Base-by-base conservation (phyloP, 163 green algal species). In the Chloromonas sp. region DNA sequence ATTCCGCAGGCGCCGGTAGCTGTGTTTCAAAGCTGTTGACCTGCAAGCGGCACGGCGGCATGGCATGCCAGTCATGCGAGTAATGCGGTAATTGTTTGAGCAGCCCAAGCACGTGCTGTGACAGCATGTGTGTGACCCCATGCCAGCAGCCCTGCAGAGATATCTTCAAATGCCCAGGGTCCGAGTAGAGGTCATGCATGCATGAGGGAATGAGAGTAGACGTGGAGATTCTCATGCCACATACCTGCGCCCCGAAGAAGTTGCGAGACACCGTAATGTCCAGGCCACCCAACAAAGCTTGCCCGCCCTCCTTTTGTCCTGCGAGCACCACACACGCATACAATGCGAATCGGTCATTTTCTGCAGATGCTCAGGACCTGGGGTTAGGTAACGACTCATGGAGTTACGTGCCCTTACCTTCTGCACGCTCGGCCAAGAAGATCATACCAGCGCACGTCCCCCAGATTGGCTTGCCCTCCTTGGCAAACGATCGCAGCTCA, bases 381-480 rank as follows among this genome's bases (percentile, higher is more conserved):
- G 66, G 66, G 5, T n/a, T 76, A 76, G 66, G 66, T 76, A 13
- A 13, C 11, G 66, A 13, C 66, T 13, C 66, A 76, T 76, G 5
- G 66, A 76, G 11, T 76, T 8, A 74, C 66, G 5, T 74, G 5
- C 66, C 36, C 5, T 2, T 71, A 96, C 93, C 92, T 83, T 95
- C 91, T 14, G 94, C 93, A 2, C 85, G 84, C 86, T 98, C 92
- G 3, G 97, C 97, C 5, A 99, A 90, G 91, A 99, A 98, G 85
- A 99, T 99, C 84, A 99, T 95, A 14, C 97, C 97, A 3, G 97
- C 97, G 87, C 97, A 99, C 1, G 97, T 99, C 36, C 97, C 97
- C 97, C 97, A 99, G 3, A 99, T 90, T 2, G 97, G 96, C 82
- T 89, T 89, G 5, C 93, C 88, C 2, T 85, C 80, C 11, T 85